Percentiles rank a stretch among this genome's conserved stretches.
These are phyloP conservation scores for Tolypocladium nubicola DNA, from an alignment of 2,329 filamentous ascomycete genomes.

Conservation along the genomic window DNA sequence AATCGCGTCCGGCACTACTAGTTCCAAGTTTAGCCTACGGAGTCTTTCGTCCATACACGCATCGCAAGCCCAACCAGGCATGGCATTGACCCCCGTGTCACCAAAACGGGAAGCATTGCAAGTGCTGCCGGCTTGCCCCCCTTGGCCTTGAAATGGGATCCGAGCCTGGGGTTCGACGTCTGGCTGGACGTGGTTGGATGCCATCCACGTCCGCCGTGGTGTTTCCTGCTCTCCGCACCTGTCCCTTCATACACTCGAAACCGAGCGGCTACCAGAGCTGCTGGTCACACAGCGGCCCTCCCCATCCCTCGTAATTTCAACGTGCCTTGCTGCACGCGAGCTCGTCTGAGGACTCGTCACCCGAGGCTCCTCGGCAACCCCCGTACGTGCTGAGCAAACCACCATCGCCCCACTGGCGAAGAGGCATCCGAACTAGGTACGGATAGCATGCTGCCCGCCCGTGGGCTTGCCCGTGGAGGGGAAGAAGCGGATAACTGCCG, in stretches of 20 bases:
- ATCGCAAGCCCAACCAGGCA: not conserved
- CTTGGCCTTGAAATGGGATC: not conserved
- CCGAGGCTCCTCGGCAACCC: not conserved
- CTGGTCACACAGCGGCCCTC: not conserved
- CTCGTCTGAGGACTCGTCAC: not conserved
- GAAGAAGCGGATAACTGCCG: not conserved
- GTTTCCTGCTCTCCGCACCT: not conserved
- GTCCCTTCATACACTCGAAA: slow-evolving; percentile 1
- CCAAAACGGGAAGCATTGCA: not conserved
- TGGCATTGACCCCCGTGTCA: not conserved
- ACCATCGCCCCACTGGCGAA: not conserved
- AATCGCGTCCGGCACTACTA: not conserved
- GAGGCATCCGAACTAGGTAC: not conserved
- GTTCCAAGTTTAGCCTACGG: not conserved
- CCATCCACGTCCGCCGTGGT: not conserved
- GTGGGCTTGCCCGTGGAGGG: not conserved
- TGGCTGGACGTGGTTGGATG: not conserved
- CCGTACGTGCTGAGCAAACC: not conserved
- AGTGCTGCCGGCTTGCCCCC: not conserved
- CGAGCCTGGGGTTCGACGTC: not conserved
- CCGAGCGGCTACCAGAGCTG: not conserved
- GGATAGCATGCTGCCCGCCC: not conserved
- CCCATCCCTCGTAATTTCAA: not conserved
- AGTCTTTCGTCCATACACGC: not conserved
- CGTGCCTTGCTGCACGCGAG: not conserved